Evolutionary conservation across 352 stramenopile genomes (phyloP).

Genomic region (Phytophthora pseudosyringae): DNA sequence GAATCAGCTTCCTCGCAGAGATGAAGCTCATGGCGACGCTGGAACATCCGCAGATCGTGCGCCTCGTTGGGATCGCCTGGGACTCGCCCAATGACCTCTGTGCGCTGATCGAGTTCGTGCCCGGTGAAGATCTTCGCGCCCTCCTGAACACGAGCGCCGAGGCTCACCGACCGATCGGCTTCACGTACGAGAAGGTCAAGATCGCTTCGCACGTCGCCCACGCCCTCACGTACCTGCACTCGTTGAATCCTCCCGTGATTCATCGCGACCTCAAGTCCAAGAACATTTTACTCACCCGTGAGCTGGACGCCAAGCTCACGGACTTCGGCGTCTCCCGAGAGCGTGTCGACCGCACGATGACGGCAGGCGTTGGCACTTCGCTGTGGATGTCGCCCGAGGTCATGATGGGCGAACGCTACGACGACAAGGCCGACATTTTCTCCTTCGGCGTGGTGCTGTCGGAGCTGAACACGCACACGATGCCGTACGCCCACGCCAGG

Average conservation of each 20-base stretch:
- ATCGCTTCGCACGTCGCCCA: constrained; percentile 42
- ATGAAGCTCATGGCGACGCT: neutral
- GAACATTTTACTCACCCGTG: constrained; percentile 35
- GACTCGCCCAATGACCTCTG: neutral
- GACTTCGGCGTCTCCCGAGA: constrained; percentile 53
- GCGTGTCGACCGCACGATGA: constrained; percentile 33
- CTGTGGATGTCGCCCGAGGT: constrained; percentile 48
- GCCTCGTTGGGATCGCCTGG: neutral
- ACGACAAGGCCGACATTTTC: constrained; percentile 31
- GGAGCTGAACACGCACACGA: constrained; percentile 1
- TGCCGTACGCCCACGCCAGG: neutral
- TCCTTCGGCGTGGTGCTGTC: constrained; percentile 35
- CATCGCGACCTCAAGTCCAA: constrained; percentile 36
- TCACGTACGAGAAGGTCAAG: constrained; percentile 40
- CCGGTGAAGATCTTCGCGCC: neutral
- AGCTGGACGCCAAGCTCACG: constrained; percentile 11
- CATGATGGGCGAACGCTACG: constrained; percentile 37
- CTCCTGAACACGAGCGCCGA: neutral
- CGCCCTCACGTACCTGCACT: constrained; percentile 46
- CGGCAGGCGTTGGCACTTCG: constrained; percentile 33
- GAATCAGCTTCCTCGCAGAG: neutral
- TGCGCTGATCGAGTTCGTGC: neutral
- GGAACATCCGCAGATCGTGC: neutral
- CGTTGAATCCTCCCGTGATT: constrained; percentile 21
- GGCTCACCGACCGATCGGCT: constrained; percentile 11